Conservation (phyloP, 2,329 filamentous ascomycete species). For the Pseudogymnoascus sp. region DNA sequence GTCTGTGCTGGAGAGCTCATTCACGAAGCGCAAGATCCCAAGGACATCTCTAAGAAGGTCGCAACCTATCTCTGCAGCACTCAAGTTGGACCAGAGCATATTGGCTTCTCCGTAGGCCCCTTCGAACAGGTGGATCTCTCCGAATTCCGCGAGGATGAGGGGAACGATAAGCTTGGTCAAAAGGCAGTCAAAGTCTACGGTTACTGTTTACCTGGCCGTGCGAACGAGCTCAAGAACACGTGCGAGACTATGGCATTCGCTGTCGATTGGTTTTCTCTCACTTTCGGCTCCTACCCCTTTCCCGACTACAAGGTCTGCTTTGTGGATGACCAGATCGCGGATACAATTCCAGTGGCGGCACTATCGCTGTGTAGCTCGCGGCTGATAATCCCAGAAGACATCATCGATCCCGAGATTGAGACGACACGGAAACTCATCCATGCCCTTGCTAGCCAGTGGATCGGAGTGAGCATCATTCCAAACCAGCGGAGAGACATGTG, state of each 20-base stretch:
- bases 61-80: constrained; percentile 74
- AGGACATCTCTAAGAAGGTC: constrained; percentile 75
- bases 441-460: constrained; percentile 85
- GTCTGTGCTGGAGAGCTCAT: constrained; percentile 85
- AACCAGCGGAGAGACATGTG: constrained; percentile 75
- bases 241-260: constrained; percentile 78
- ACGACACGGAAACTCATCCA: constrained; percentile 75
- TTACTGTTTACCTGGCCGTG: constrained; percentile 80
- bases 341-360: constrained; percentile 71
- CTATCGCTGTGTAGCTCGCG: constrained; percentile 82
- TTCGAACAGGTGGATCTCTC: constrained; percentile 90
- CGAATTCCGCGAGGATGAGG: constrained; percentile 81
- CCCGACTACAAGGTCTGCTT: constrained; percentile 90
- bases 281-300: constrained; percentile 86
- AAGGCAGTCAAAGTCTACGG: constrained; percentile 85
- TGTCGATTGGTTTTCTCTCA: constrained; percentile 84
- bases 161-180: constrained; percentile 82
- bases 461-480: constrained; percentile 85
- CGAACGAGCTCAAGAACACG: constrained; percentile 77
- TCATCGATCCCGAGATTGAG: constrained; percentile 78
- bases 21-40: constrained; percentile 71
- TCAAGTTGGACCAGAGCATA: constrained; percentile 74
- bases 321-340: constrained; percentile 75
- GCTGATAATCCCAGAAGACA: constrained; percentile 73
- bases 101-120: constrained; percentile 88